Percentiles rank a stretch among this genome's conserved stretches.
Evolutionary conservation across 2,329 filamentous ascomycete species (phyloP).

Genomic region (Hymenoscyphus repandus): DNA sequence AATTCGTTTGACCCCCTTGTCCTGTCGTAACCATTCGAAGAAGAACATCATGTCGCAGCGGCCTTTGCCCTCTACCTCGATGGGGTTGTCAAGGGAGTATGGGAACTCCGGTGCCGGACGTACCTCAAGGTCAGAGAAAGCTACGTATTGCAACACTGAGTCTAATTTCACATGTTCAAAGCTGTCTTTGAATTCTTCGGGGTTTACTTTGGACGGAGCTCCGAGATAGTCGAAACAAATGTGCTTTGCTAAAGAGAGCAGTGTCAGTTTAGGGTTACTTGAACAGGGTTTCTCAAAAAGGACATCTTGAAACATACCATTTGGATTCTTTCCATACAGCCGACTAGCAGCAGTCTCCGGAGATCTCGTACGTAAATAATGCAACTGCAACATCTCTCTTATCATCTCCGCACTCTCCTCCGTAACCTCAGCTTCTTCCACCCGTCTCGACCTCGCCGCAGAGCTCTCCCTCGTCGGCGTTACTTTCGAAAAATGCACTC

Average conservation of each 20-base stretch:
- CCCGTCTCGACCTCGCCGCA: not conserved
- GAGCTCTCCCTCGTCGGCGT: not conserved
- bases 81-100: constrained; percentile 3
- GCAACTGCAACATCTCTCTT: constrained; percentile 18
- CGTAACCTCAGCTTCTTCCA: constrained; percentile 8
- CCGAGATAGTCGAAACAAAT: constrained; percentile 26
- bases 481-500: not conserved
- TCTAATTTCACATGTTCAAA: constrained; percentile 19
- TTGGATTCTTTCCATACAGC: constrained; percentile 21
- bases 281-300: not conserved
- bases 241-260: constrained; percentile 5
- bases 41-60: constrained; percentile 24
- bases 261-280: no score
- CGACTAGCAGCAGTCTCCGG: constrained; percentile 23
- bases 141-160: constrained; percentile 27
- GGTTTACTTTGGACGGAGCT: constrained; percentile 8
- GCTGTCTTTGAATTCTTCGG: constrained; percentile 10
- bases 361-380: constrained; percentile 23
- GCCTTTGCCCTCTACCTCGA: constrained; percentile 9
- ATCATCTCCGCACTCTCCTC: constrained; percentile 10
- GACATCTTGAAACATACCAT: constrained; percentile 11
- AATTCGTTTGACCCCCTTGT: constrained; percentile 26
- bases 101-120: no score
- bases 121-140: no score
- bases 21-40: constrained; percentile 26